phyloP scores from a whole-genome alignment of 2,329 filamentous ascomycete genomes.

The Byssochlamys sp. region DNA sequence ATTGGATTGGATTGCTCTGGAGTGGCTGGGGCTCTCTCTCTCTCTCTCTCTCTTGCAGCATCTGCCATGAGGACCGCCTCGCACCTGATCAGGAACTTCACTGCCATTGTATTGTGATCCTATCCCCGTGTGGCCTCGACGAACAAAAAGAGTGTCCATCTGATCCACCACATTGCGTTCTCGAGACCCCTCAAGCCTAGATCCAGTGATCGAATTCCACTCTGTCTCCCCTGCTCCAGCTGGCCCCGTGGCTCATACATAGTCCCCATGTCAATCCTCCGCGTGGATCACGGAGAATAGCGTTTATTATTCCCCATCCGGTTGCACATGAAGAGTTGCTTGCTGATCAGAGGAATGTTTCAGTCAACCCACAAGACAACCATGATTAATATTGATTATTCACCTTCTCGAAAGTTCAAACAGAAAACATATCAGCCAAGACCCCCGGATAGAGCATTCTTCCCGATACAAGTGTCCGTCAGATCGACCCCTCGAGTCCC shows the following conservation, averaged over 20 bases:
- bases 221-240: neutral
- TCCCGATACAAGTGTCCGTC: constrained; percentile 2
- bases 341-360: neutral
- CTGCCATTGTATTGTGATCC: neutral
- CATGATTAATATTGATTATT: too few species aligned
- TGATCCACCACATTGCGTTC: neutral
- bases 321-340: neutral
- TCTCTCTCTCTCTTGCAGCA: neutral
- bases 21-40: neutral
- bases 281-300: neutral
- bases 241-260: neutral
- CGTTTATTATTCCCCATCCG: neutral
- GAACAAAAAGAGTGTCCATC: neutral
- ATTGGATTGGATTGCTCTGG: neutral
- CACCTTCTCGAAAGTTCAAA: neutral
- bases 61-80: neutral
- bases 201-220: neutral
- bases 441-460: constrained; percentile 4
- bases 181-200: neutral
- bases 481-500: constrained; percentile 27
- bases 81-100: neutral
- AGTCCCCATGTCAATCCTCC: neutral
- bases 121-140: neutral
- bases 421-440: neutral
- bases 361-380: neutral